phyloP scores from a whole-genome alignment of 2,329 filamentous ascomycete species.

The Pestalotiopsis sp. region DNA sequence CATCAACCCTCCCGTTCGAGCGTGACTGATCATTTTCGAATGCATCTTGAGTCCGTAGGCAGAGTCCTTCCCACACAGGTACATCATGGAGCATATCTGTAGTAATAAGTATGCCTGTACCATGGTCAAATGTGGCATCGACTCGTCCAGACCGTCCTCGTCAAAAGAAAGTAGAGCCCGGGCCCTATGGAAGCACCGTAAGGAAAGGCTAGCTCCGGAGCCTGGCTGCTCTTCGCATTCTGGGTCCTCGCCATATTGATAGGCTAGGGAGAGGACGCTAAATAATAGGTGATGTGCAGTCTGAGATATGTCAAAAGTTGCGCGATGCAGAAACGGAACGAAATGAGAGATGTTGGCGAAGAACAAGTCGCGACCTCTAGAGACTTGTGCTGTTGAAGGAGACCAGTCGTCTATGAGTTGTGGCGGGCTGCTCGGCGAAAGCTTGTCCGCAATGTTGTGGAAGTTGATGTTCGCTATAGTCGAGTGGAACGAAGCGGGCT shows the following conservation, averaged over 20 bases:
- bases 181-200: neutral
- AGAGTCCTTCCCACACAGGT: neutral
- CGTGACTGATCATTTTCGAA: neutral
- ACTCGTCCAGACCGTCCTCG: neutral
- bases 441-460: neutral
- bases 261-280: neutral
- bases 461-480: neutral
- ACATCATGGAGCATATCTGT: conserved; percentile 8
- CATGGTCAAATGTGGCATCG: neutral
- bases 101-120: conserved; percentile 1
- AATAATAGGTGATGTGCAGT: neutral
- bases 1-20: neutral
- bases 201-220: neutral
- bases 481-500: neutral
- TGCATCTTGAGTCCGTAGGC: conserved; percentile 2
- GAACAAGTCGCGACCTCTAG: neutral
- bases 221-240: neutral
- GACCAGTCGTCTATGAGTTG: neutral
- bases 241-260: conserved; percentile 6
- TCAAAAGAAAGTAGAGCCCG: neutral
- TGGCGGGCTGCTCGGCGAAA: neutral
- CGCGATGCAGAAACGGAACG: neutral
- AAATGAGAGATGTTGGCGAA: conserved; percentile 1
- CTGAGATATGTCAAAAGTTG: neutral
- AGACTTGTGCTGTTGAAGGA: neutral